Base-by-base conservation (phyloP, 257 asterid species). In the Sherardia arvensis region DNA sequence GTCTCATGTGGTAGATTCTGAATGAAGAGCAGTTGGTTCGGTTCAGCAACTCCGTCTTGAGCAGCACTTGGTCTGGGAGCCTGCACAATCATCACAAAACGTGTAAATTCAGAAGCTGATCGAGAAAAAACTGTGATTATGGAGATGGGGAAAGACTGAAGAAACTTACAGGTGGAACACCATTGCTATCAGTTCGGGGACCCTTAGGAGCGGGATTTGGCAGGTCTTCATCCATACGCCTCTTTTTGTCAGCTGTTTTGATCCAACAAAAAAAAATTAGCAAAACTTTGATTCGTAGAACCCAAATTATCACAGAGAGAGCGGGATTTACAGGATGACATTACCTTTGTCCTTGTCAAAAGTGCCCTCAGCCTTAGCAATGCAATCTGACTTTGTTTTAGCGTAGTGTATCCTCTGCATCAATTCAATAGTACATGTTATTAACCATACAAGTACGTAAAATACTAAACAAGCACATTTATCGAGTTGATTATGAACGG, bases 311-410 rank as follows among this genome's bases (percentile, higher is more conserved):
- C 47, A 23, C 15, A 36, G 49, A 34, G 48, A 45, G 61, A 56
- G 57, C 65, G 32, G 57, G 25, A 58, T 66, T 33, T 34, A 64
- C 59, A 65, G 32, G 70, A 71, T 61, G 45, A 38, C 53, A 21
- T 73, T 59, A 90, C 99, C 97, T 85, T 84, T 93, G 75, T 93
- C 99, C 73, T 93, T 93, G 86, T 93, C 99, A 81, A 76, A 93
- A 62, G 99, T 85, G 29, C 95, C 97, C 81, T 93, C 97, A 17
- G 99, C 99, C 82, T 87, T 93, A 69, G 97, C 96, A 70, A 93
- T 84, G 74, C 94, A 85, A 76, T 90, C 97, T 70, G 97, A 90
- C 74, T 90, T 87, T 66, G 87, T 1, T 78, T 85, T 90, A 30
- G 99, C 96, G 83, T 90, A 87, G 74, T 93, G 97, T 70, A 93